Evolutionary conservation across 2,329 filamentous ascomycete genomes (phyloP).

Genomic region (Fusarium fujikuroi): DNA sequence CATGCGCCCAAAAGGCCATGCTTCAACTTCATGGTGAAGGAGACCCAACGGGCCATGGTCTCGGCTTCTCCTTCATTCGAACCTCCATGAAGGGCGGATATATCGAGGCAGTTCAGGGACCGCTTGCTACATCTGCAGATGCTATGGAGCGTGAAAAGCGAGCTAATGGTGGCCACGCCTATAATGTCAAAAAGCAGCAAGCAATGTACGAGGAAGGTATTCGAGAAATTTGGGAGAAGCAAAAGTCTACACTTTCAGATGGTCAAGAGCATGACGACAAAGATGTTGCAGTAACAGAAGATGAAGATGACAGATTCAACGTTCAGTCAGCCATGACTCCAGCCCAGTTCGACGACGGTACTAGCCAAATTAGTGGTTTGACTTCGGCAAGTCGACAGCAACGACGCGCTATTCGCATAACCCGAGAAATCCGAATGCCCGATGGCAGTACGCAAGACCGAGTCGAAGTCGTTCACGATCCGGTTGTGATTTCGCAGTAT

Average conservation of each 20-base stretch:
- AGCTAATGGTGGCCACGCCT: constrained; percentile 92
- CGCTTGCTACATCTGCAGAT: constrained; percentile 76
- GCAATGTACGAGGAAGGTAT: constrained; percentile 93
- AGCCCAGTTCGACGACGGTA: constrained; percentile 77
- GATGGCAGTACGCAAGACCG: constrained; percentile 67
- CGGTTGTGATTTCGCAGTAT: constrained; percentile 89
- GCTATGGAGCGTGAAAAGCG: constrained; percentile 89
- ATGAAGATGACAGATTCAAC: constrained; percentile 76
- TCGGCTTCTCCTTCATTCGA: constrained; percentile 96
- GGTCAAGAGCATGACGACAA: constrained; percentile 73
- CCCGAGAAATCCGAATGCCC: constrained; percentile 64
- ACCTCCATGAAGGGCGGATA: constrained; percentile 99
- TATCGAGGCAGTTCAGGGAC: constrained; percentile 80
- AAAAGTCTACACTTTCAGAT: constrained; percentile 82
- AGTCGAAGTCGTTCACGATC: constrained; percentile 79
- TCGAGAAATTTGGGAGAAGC: constrained; percentile 89
- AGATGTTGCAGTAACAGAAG: constrained; percentile 67
- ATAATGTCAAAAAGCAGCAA: constrained; percentile 96
- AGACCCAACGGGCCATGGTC: constrained; percentile 91
- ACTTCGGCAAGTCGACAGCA: constrained; percentile 71
- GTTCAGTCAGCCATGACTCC: constrained; percentile 76
- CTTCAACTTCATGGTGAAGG: constrained; percentile 92
- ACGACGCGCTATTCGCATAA: constrained; percentile 78
- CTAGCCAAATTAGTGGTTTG: constrained; percentile 79
- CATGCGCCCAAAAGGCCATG: constrained; percentile 96